Conservation (phyloP, 768 basidiomycete species). For the Rhodotorula paludigena region DNA sequence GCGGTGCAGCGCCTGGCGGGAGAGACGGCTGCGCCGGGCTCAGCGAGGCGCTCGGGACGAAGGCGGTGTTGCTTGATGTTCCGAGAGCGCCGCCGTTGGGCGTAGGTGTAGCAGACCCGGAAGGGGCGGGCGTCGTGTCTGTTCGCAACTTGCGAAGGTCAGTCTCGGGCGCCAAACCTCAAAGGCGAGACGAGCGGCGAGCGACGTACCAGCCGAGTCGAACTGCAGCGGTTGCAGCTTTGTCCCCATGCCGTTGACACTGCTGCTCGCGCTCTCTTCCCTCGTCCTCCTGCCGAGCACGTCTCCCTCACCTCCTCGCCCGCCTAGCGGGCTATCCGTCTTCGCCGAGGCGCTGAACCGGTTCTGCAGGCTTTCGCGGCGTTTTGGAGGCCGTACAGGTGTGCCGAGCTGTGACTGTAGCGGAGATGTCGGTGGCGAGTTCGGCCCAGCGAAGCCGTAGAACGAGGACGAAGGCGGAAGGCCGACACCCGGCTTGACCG, state of each 20-base stretch:
- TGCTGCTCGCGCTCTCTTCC: neutral
- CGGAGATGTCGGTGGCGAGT: neutral
- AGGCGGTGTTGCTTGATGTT: no score
- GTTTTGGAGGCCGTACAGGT: rapidly evolving
- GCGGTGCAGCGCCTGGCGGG: neutral
- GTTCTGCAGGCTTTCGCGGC: neutral
- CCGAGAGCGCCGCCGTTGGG: no score
- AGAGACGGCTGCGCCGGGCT: neutral
- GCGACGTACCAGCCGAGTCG: no score
- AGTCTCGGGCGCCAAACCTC: neutral
- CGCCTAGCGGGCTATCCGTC: neutral
- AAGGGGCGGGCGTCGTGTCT: no score
- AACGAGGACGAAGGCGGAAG: constrained; percentile 14
- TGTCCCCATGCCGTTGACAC: neutral
- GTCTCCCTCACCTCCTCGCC: neutral
- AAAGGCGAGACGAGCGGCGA: no score
- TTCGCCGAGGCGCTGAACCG: neutral
- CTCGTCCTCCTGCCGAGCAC: neutral
- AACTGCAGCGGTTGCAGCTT: neutral
- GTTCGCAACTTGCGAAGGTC: no score
- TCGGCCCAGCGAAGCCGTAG: neutral
- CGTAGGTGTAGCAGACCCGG: no score
- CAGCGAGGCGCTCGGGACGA: neutral
- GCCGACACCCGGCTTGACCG: neutral
- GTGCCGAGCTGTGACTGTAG: neutral